Base-by-base conservation (phyloP, 768 basidiomycete genomes). In the Pisolithus orientalis region DNA sequence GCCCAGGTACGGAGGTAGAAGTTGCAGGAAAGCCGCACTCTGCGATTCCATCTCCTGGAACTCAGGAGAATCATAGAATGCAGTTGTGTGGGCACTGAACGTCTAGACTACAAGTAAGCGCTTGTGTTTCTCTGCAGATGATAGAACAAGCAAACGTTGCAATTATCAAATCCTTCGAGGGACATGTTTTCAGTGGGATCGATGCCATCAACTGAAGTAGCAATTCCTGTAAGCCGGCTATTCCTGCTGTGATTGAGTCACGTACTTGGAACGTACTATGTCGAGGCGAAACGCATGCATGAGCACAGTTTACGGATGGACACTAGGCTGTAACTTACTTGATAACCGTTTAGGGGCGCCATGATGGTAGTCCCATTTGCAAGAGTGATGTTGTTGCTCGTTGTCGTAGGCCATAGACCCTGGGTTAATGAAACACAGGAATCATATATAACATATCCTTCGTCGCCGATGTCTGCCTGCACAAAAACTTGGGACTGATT, bases 381-480 rank as follows among this genome's bases (percentile, higher is more conserved):
- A n/a, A 90, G 71, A 0, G 77, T 79, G 13, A 73, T 79, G 17
- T 70, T 78, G 46, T 76, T 77, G 24, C 63, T 57, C 13, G 57
- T 27, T 5, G 74, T 79, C 2, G 70, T 65, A 2, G 85, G 87
- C 69, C 77, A 84, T 42, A 90, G 62, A 11, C 87, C 87, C 63
- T 90, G 88, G 9, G 84, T 66, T 47, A 89, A 65, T 0, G 87
- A 84, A 25, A 79, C 68, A 9, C 85, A 82, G 5, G 84, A 83
- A 58, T 87, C 80, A 54, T 75, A 74, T 40, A 84, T 82, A n/a
- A 85, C 82, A 34, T 74, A 79, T 16, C 76, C 79, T 67, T 90
- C 87, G 16, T 80, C 85, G 6, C 84, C 84, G 27, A 77, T 79
- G 64, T 89, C 86, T 1, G 87, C 86, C 16, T 76, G 78, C 47